Evolutionary conservation across 2,329 filamentous ascomycete genomes (phyloP), one percentile per base, ranked within the genome.

Genomic region (Fusarium sp.): DNA sequence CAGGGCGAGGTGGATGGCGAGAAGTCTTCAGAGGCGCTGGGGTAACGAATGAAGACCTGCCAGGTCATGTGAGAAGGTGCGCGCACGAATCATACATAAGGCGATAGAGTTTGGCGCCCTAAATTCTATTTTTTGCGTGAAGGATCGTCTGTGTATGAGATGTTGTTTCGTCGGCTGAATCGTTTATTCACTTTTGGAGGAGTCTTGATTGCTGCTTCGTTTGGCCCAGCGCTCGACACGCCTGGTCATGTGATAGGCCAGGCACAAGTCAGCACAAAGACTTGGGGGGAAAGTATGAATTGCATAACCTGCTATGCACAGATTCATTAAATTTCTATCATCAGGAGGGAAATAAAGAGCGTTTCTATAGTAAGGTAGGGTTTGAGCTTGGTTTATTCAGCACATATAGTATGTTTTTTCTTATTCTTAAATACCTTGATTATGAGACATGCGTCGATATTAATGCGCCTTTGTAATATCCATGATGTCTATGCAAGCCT

Each of bases 21-120:
- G 63, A 68, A 68, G 65, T 62, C 65, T 68, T 62, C 41, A 38
- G 31, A 68, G 44, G 66, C 65, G 47, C 66, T 60, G 56, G 66
- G 63, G 66, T 67, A 72, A 76, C 57, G 62, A 66, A 42, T 42
- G 63, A 47, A 54, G 65, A 68, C 65, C 65, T 44, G 65, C 65
- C 63, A 67, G 77, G 77, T 81, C 79, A 81, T 80, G 77, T 80
- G 79, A 80, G 41, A 46, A 59, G 49, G 22, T 35, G 42, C 63
- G 55, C 65, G 63, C 63, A 52, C 54, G 38, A 62, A 25, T 62
- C 63, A 68, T 68, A 35, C 65, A 38, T 68, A 49, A 38, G 17
- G 49, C 13, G 17, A 17, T 41, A 49, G 33, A 29, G 41, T 68
- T 22, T 29, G 22, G 18, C 47, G 63, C 36, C 42, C 27, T 52